A percentile compares a stretch with the other conserved stretches of the same genome.
Conservation (phyloP, 768 basidiomycete genomes). For the Heimioporus sp. region DNA sequence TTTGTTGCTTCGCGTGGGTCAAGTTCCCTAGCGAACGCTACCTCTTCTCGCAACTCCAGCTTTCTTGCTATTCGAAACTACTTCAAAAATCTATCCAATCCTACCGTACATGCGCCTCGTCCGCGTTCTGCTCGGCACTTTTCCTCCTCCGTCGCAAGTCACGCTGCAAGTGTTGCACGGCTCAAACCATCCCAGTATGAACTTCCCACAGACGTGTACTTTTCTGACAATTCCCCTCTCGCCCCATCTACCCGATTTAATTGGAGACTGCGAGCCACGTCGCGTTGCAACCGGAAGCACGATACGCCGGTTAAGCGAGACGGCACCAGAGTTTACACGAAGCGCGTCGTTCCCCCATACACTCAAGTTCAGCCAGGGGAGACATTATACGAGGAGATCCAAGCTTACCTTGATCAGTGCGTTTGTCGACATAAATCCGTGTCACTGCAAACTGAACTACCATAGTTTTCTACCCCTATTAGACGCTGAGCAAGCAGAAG, state of each 20-base stretch:
- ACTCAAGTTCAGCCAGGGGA: slow-evolving; percentile 35
- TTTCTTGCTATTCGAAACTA: slow-evolving; percentile 33
- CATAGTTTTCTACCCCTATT: slow-evolving; percentile 48
- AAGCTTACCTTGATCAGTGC: slow-evolving; percentile 55
- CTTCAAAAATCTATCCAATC: slow-evolving; percentile 21
- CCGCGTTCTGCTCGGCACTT: slow-evolving; percentile 7
- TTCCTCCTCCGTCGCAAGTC: slow-evolving; percentile 11
- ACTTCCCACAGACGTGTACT: slow-evolving; percentile 27
- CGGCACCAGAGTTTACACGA: slow-evolving; percentile 26
- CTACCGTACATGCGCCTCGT: not conserved
- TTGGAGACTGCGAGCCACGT: slow-evolving; percentile 58
- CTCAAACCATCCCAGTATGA: slow-evolving; percentile 16
- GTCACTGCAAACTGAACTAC: not conserved
- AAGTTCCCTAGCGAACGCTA: slow-evolving; percentile 5
- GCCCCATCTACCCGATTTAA: slow-evolving; percentile 45
- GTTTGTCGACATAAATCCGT: slow-evolving; percentile 6
- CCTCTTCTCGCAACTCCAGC: slow-evolving; percentile 13
- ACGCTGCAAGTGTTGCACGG: slow-evolving; percentile 6
- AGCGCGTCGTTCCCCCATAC: slow-evolving; percentile 39
- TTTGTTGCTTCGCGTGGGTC: not conserved
- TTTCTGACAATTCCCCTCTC: slow-evolving; percentile 30
- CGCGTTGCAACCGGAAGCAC: slow-evolving; percentile 32
- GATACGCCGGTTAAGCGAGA: slow-evolving; percentile 7
- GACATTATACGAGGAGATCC: slow-evolving; percentile 48
- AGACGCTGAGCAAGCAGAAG: slow-evolving; percentile 61